phyloP scores from a whole-genome alignment of 2,329 filamentous ascomycete genomes.

The Diaporthe citri region DNA sequence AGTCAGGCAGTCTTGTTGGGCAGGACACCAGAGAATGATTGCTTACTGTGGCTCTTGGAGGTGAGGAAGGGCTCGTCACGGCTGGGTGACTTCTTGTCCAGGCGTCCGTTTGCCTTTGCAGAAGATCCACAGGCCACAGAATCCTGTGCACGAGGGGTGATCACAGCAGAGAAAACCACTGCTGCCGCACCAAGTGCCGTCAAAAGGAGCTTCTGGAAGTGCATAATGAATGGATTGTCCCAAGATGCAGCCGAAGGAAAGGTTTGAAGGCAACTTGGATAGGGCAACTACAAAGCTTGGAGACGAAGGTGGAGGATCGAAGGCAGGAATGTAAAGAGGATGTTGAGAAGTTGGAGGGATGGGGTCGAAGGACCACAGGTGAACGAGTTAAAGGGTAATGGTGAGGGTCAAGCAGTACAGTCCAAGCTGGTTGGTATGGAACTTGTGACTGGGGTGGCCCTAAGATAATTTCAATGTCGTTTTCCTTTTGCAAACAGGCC shows the following conservation, averaged over 20 bases:
- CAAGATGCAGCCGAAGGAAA: background rate
- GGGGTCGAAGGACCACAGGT: background rate
- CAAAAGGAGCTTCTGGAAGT: background rate
- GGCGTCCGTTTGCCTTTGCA: background rate
- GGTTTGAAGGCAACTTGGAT: background rate
- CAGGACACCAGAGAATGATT: background rate
- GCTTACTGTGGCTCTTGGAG: conserved; percentile 35
- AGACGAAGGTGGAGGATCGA: background rate
- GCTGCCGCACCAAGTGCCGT: conserved; percentile 8
- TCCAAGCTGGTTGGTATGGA: background rate
- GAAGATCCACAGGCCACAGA: background rate
- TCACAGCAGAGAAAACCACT: background rate
- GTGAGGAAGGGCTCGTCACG: conserved; percentile 20
- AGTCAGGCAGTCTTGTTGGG: background rate
- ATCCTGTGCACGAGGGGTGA: conserved; percentile 12
- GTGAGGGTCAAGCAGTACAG: background rate
- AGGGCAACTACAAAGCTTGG: too few species aligned
- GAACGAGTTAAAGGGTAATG: background rate
- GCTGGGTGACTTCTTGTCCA: conserved; percentile 7
- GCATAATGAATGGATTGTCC: conserved; percentile 7
- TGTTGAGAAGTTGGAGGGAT: background rate
- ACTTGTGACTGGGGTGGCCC: background rate
- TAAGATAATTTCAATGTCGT: background rate
- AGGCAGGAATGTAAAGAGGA: too few species aligned
- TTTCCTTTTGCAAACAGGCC: background rate